A percentile compares a stretch with the other conserved stretches of the same genome.
These are phyloP conservation scores for Escovopsis weberi DNA, from an alignment of 2,329 filamentous ascomycete genomes.

Conservation along the genomic window DNA sequence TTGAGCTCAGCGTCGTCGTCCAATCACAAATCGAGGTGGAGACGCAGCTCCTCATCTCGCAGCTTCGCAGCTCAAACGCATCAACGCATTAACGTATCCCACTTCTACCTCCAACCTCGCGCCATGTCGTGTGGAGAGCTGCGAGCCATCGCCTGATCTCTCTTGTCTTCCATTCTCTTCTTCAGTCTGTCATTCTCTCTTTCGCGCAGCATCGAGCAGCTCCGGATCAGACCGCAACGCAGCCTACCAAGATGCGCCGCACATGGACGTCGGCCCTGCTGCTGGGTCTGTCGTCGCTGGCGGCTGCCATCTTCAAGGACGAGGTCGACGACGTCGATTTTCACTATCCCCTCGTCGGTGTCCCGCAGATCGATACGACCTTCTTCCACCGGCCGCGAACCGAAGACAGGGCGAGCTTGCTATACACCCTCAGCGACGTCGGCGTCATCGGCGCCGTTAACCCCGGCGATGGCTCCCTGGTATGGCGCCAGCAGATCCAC, in stretches of 20 bases:
- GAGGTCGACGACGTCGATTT: slow-evolving; percentile 89
- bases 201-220: neutral
- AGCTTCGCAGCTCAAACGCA: too few relatives aligned
- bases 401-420: slow-evolving; percentile 70
- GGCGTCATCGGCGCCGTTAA: slow-evolving; percentile 78
- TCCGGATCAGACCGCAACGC: neutral
- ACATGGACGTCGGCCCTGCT: slow-evolving; percentile 22
- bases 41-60: too few relatives aligned
- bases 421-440: slow-evolving; percentile 83
- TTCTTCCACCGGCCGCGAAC: slow-evolving; percentile 85
- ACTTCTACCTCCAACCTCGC: too few relatives aligned
- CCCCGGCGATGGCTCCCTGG: slow-evolving; percentile 65
- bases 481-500: slow-evolving; percentile 74
- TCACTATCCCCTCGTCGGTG: slow-evolving; percentile 77
- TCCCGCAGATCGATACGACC: slow-evolving; percentile 68
- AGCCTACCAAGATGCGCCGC: slow-evolving; percentile 18
- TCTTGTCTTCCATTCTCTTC: neutral
- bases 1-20: too few relatives aligned
- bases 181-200: neutral
- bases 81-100: too few relatives aligned
- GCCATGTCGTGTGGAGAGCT: too few relatives aligned
- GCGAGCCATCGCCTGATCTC: too few relatives aligned
- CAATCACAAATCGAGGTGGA: too few relatives aligned
- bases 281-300: slow-evolving; percentile 25
- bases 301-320: slow-evolving; percentile 65